Conservation (phyloP, 805 yeast genomes). For the Saturnispora bothae region DNA sequence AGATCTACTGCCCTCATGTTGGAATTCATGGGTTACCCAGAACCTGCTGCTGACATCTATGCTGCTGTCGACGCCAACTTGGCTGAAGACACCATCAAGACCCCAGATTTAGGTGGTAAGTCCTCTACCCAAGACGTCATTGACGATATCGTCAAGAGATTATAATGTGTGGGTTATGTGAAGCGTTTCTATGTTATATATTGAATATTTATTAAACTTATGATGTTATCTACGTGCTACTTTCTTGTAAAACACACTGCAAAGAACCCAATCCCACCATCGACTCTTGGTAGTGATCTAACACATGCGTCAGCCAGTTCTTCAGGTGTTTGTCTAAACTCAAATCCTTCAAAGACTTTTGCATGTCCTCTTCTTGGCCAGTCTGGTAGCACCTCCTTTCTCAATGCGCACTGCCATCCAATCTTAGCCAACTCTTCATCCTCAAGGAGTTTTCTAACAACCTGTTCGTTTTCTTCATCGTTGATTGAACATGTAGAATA, state of each 20-base stretch:
- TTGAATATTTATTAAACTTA: too few relatives aligned
- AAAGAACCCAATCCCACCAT: constrained; percentile 98
- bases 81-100: constrained; percentile 63
- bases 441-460: constrained; percentile 64
- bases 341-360: constrained; percentile 51
- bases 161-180: constrained; percentile 26
- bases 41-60: constrained; percentile 86
- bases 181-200: too few relatives aligned
- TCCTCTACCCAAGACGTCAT: constrained; percentile 80
- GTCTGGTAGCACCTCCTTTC: constrained; percentile 57
- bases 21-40: constrained; percentile 87
- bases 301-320: constrained; percentile 77
- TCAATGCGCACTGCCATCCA: constrained; percentile 67
- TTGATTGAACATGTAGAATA: constrained; percentile 95
- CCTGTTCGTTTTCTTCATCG: constrained; percentile 88
- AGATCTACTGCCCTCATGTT: constrained; percentile 96
- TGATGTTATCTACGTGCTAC: too few relatives aligned
- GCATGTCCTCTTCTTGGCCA: constrained; percentile 84
- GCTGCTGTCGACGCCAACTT: constrained; percentile 91
- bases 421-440: constrained; percentile 51
- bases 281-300: constrained; percentile 73
- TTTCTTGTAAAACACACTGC: constrained; percentile 78
- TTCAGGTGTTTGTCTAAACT: constrained; percentile 27
- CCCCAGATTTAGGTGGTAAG: constrained; percentile 94
- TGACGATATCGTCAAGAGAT: constrained; percentile 61